Base-by-base conservation (phyloP, 306 rosid genomes). In the Cotoneaster glaucophyllus region DNA sequence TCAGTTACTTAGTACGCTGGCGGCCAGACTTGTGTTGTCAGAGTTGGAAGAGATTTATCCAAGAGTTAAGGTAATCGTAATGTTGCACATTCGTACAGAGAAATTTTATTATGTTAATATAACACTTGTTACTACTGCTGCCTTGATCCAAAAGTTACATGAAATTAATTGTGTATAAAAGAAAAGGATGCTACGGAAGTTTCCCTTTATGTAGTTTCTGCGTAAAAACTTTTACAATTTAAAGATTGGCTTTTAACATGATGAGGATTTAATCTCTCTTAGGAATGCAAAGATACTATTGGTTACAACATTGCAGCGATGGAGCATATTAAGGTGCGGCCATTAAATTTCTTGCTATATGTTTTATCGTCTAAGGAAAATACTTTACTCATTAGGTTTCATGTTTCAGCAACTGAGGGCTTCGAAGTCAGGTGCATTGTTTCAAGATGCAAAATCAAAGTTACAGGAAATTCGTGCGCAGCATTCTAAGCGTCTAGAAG, bases 221-320 rank as follows among this genome's bases (percentile, higher is more conserved):
- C 9, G 41, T 37, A 37, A 37, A 37, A 37, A 7, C 9, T 37
- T 37, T 7, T 37, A 37, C 41, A 37, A 37, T 37, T 37, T 37
- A 37, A 37, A 37, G n/a, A 32, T 77, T 77, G 50, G 66, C 59
- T 32, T 15, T 62, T 83, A 73, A 89, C 81, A 66, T 66, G 26
- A 31, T 67, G 56, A 66, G 76, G 24, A 44, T 73, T 65, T 67
- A 29, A 70, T 84, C 52, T 86, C 58, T 87, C 52, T 76, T 88
- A 95, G 98, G 98, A 82, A 83, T 90, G 88, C 87, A 92, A 92
- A 76, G 97, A 95, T 82, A 85, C 85, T 11, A 78, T 88, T 75
- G 97, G 98, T 78, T 89, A 87, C 88, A 92, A 92, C 78, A 91
- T 95, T 74, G 98, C 98, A 31, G 98, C 93, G n/a, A 92, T 95